Conservation (phyloP, 2,329 filamentous ascomycete species). For the Phoma sp. region DNA sequence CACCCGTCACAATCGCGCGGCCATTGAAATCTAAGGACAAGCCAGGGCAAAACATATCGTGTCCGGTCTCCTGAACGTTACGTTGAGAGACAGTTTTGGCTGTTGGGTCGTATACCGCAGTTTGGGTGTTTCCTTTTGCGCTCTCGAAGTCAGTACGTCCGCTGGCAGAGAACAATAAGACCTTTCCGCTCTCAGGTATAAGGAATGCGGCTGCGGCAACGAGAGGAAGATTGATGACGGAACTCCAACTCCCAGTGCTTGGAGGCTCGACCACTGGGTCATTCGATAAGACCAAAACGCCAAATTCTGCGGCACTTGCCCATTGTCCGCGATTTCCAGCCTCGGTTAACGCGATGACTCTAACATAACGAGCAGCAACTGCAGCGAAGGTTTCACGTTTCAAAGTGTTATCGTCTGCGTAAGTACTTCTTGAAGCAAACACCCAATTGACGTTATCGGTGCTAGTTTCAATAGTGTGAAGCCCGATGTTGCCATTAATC, state of each 20-base stretch:
- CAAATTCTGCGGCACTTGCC: not conserved
- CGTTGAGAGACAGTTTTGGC: slow-evolving; percentile 31
- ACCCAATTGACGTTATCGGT: not conserved
- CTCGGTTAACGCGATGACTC: not conserved
- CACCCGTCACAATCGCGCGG: slow-evolving; percentile 62
- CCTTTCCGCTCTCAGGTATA: not conserved
- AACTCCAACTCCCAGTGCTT: not conserved
- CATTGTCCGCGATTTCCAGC: not conserved
- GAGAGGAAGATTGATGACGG: not conserved
- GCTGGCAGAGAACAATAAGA: not conserved
- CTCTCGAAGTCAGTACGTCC: not conserved
- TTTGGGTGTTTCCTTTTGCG: slow-evolving; percentile 34
- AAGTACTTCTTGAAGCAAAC: not conserved
- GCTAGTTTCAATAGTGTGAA: not conserved
- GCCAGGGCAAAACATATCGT: slow-evolving; percentile 67
- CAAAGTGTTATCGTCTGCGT: not conserved
- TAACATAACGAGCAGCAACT: not conserved
- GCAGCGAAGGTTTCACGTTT: not conserved
- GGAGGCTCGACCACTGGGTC: not conserved
- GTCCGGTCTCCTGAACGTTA: slow-evolving; percentile 52
- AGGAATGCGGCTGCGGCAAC: not conserved
- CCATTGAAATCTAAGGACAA: slow-evolving; percentile 59
- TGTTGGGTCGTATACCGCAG: slow-evolving; percentile 42
- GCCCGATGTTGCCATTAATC: not conserved
- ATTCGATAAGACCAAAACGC: not conserved